Conservation (phyloP, 1,284 basidiomycete species). For the Ceratobasidium papillatum region DNA sequence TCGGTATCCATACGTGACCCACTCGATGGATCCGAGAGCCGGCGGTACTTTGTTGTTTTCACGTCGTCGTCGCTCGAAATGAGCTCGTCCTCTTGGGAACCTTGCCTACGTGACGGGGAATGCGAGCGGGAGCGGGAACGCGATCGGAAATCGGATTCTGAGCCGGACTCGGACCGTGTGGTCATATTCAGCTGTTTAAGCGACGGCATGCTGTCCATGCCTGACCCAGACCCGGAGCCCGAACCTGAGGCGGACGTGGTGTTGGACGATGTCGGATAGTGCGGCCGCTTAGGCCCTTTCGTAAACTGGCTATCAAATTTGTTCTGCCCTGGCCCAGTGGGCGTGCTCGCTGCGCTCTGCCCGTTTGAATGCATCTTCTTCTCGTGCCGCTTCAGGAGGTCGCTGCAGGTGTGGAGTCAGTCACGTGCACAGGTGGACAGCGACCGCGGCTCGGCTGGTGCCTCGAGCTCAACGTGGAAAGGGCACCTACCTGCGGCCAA, state of each 20-base stretch:
- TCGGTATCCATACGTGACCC: conserved; percentile 33
- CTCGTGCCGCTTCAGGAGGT: conserved; percentile 27
- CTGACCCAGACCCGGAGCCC: conserved; percentile 25
- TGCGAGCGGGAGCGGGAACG: conserved; percentile 25
- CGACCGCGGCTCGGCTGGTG: conserved; percentile 10
- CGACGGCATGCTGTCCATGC: conserved; percentile 18
- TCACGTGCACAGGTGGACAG: conserved; percentile 4
- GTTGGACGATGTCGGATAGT: conserved; percentile 17
- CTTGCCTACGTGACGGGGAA: conserved; percentile 20
- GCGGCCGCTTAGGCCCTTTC: conserved; percentile 16
- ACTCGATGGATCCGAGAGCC: conserved; percentile 20
- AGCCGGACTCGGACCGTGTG: conserved; percentile 19
- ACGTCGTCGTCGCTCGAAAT: conserved; percentile 33
- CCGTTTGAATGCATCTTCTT: conserved; percentile 32
- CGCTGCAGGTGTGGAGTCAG: conserved; percentile 5
- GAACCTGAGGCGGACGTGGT: conserved; percentile 17
- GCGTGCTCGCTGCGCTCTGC: neutral
- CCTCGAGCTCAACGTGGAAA: conserved; percentile 1
- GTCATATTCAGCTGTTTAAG: conserved; percentile 8
- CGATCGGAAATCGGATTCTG: conserved; percentile 15
- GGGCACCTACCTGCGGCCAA: conserved; percentile 76
- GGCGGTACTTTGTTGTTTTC: conserved; percentile 15
- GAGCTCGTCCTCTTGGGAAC: conserved; percentile 25
- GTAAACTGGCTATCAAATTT: conserved; percentile 16
- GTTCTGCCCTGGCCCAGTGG: neutral